Evolutionary conservation across 208 protist species (phyloP).

Genomic region (Herpetomonas tarakana): DNA sequence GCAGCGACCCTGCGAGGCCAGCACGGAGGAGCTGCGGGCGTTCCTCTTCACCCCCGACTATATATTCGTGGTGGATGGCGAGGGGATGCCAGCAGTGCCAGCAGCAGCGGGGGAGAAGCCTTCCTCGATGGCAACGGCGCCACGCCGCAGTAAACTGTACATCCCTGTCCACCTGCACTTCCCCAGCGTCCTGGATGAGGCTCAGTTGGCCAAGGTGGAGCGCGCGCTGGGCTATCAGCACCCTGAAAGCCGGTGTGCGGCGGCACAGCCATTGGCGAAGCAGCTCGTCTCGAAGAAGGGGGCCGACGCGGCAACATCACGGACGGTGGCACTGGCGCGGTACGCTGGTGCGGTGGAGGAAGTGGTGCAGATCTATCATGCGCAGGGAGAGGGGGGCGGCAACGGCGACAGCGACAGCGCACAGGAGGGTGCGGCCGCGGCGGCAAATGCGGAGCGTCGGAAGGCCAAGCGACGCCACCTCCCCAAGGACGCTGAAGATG

Average conservation of each 20-base stretch:
- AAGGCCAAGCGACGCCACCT: background rate
- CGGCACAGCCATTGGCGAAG: no score
- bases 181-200: background rate
- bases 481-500: background rate
- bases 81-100: conserved; percentile 88
- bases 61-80: conserved; percentile 71
- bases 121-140: background rate
- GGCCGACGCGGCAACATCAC: no score
- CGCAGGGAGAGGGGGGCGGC: no score
- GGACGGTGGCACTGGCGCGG: background rate
- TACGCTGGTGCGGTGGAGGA: background rate
- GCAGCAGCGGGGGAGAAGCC: conserved; percentile 1
- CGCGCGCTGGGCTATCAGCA: background rate
- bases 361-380: background rate
- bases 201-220: background rate
- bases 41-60: conserved; percentile 32
- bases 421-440: background rate
- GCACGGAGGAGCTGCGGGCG: conserved; percentile 7
- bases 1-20: background rate
- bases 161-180: conserved; percentile 1
- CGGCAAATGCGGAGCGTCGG: background rate
- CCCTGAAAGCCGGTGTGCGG: no score
- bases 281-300: no score
- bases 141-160: conserved; percentile 3
- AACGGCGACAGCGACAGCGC: background rate